Conservation (phyloP, 2,329 filamentous ascomycete genomes). For the Calycina herbarum region DNA sequence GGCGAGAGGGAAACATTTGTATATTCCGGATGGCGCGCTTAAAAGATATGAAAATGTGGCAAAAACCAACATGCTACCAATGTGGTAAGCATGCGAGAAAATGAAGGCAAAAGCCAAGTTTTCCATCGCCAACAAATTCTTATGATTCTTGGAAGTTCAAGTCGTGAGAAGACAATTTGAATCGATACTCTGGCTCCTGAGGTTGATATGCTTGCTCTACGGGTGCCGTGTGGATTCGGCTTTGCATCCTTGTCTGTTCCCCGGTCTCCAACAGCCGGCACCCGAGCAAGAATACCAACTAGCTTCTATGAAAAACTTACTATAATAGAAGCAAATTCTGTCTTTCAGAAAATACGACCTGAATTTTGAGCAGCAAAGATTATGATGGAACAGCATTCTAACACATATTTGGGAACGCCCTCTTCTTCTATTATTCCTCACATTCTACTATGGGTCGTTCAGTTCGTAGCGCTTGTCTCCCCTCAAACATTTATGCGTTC, state of each 20-base stretch:
- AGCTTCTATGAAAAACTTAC: too few species aligned
- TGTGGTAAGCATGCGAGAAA: background rate
- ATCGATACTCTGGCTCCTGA: too few species aligned
- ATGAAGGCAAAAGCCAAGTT: background rate
- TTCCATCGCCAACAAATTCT: background rate
- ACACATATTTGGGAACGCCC: background rate
- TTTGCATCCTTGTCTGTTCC: too few species aligned
- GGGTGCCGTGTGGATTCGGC: too few species aligned
- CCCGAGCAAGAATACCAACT: too few species aligned
- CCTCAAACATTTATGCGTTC: constrained; percentile 1
- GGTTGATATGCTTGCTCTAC: too few species aligned
- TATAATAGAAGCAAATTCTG: too few species aligned
- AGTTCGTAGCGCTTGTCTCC: constrained; percentile 7
- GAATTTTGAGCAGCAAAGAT: too few species aligned
- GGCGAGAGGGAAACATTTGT: background rate
- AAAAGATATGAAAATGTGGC: background rate
- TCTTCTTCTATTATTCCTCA: background rate
- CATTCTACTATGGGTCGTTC: background rate
- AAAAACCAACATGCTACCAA: background rate
- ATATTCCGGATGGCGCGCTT: background rate
- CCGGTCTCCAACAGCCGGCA: too few species aligned
- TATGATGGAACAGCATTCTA: too few species aligned
- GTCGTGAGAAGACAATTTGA: too few species aligned
- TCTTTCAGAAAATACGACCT: too few species aligned
- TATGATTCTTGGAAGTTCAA: background rate